phyloP scores from a whole-genome alignment of 2,329 filamentous ascomycete genomes.

The Sporothrix phasma region DNA sequence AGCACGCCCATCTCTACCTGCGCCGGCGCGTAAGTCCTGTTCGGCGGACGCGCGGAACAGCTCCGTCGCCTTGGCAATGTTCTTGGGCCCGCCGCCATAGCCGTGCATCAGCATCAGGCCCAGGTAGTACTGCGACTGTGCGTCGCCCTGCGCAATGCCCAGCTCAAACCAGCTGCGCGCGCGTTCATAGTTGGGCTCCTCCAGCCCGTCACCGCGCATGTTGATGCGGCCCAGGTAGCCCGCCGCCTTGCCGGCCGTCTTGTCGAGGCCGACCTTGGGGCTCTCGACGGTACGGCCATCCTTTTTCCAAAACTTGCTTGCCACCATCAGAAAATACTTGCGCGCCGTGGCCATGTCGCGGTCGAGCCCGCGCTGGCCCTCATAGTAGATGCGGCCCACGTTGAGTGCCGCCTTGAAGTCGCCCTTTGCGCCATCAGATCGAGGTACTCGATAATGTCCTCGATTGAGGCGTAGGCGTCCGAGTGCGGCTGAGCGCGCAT shows the following conservation, averaged over 20 bases:
- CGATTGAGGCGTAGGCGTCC: constrained; percentile 74
- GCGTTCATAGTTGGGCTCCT: constrained; percentile 61
- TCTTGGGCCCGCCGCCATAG: constrained; percentile 48
- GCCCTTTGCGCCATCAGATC: constrained; percentile 80
- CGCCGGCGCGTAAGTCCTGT: constrained; percentile 67
- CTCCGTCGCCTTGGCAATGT: constrained; percentile 62
- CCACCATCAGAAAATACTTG: constrained; percentile 71
- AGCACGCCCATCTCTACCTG: constrained; percentile 76
- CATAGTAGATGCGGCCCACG: constrained; percentile 77
- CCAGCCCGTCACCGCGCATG: constrained; percentile 73
- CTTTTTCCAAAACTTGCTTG: constrained; percentile 69
- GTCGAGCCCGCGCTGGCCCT: constrained; percentile 67
- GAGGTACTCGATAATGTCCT: constrained; percentile 90
- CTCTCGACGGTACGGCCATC: constrained; percentile 66
- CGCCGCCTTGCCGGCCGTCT: constrained; percentile 70
- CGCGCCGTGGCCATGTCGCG: constrained; percentile 64
- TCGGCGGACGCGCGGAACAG: constrained; percentile 72
- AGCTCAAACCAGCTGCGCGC: constrained; percentile 77
- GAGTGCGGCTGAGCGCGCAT: constrained; percentile 62
- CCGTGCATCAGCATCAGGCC: constrained; percentile 78
- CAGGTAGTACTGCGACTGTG: constrained; percentile 74
- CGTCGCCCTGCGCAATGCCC: constrained; percentile 64
- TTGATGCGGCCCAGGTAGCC: constrained; percentile 86
- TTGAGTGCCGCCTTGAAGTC: constrained; percentile 82
- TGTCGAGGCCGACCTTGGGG: constrained; percentile 61